Base-by-base conservation (phyloP, 768 basidiomycete species). In the Russula emetica region DNA sequence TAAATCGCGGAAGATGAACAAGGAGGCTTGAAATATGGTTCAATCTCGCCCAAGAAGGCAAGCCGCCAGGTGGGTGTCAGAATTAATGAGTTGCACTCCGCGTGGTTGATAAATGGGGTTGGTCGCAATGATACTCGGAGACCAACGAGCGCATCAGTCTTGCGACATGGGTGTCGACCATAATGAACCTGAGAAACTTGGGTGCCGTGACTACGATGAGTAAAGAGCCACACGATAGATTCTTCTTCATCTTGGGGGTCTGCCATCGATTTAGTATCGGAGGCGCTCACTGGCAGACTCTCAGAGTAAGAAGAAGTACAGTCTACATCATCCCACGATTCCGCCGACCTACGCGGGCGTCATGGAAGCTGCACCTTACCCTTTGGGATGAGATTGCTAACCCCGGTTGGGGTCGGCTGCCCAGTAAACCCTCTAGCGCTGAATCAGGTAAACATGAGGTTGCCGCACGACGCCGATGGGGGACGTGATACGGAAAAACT, bases 401-500 rank as follows among this genome's bases (percentile, higher is more conserved):
- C 26, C 28, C 44, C 44, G n/a, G 20, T 32, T 26, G 47, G 47
- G 42, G 38, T 55, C 64, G 28, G 63, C 55, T 40, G 47, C 13
- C 47, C 10, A 64, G 53, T 44, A 22, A 32, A 28, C 7, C 11
- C 32, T 50, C 42, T 18, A 58, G 52, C 54, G 66, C 66, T 51
- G 58, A 64, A 55, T 60, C 63, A 64, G 63, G 40, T 42, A 44
- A 24, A 60, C 66, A 67, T 67, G 66, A 64, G 66, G 66, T 30
- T 55, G 45, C 63, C 54, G 47, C 66, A 64, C 62, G 63, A 64
- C 66, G 47, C 45, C 40, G 53, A 58, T 64, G 66, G 58, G 36
- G 57, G 57, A 58, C 49, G 53, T 66, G 62, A 63, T 66, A 64
- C 56, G 53, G 52, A 56, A 60, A 50, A 54, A 58, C 52, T 42